These are phyloP conservation scores for Xerocomus brunneocitrinus DNA, from an alignment of 768 basidiomycete species.

Conservation along the genomic window DNA sequence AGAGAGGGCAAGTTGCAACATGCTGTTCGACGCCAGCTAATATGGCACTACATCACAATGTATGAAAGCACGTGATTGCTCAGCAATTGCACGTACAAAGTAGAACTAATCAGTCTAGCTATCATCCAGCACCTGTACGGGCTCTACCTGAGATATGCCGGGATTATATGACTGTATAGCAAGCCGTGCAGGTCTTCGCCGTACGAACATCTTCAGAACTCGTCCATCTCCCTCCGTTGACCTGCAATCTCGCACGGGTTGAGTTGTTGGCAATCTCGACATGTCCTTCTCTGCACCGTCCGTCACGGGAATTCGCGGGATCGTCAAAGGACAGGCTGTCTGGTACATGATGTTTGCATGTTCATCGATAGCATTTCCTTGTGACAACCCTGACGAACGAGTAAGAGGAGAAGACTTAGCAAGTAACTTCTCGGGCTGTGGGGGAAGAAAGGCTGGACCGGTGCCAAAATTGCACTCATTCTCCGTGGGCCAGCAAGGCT, in stretches of 20 bases:
- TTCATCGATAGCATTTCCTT: not conserved
- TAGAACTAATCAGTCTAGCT: constrained; percentile 2
- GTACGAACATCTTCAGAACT: constrained; percentile 30
- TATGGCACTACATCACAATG: not conserved
- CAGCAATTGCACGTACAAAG: not conserved
- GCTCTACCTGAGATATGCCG: constrained; percentile 1
- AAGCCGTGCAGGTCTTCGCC: constrained; percentile 42
- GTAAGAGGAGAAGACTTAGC: not conserved
- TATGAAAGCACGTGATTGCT: constrained; percentile 18
- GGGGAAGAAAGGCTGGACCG: not conserved
- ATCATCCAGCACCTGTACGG: constrained; percentile 14
- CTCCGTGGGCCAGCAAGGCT: constrained; percentile 3
- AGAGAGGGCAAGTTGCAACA: constrained; percentile 7
- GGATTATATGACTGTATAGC: constrained; percentile 13
- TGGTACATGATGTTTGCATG: not conserved
- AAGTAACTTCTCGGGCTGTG: not conserved
- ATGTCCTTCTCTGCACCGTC: constrained; percentile 22
- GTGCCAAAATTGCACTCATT: not conserved
- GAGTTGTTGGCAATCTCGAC: constrained; percentile 21
- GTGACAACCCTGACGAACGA: not conserved
- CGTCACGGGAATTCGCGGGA: constrained; percentile 10
- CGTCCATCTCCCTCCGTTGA: constrained; percentile 11
- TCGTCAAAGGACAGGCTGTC: constrained; percentile 14
- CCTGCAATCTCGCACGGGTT: constrained; percentile 27
- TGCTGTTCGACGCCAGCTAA: constrained; percentile 7